Evolutionary conservation across 345 rosid species (phyloP).

Genomic region (Iberis pinnata): DNA sequence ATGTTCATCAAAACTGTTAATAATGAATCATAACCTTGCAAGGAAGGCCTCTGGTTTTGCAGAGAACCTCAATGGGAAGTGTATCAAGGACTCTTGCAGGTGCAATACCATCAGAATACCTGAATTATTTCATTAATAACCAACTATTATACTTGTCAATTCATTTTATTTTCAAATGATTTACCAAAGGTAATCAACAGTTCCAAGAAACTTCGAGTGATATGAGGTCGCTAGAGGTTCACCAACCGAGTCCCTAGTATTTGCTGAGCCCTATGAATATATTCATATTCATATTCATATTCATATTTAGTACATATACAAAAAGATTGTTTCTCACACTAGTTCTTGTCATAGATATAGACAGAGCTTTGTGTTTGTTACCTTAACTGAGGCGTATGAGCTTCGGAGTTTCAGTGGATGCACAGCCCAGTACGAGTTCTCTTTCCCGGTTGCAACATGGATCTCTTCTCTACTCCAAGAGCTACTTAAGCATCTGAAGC

Average conservation of each 20-base stretch:
- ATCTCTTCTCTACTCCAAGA: slow-evolving; percentile 59
- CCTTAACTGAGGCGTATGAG: slow-evolving; percentile 59
- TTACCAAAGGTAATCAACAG: slow-evolving; percentile 88
- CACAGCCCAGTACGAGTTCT: slow-evolving; percentile 35
- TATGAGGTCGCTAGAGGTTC: slow-evolving; percentile 86
- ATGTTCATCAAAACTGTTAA: neutral
- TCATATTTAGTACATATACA: too few relatives aligned
- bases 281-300: too few relatives aligned
- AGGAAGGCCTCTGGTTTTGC: slow-evolving; percentile 65
- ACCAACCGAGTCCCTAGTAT: slow-evolving; percentile 44
- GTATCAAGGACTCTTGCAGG: slow-evolving; percentile 70
- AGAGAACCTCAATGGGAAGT: slow-evolving; percentile 50
- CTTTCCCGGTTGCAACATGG: slow-evolving; percentile 47
- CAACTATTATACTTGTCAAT: neutral
- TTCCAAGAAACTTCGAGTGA: slow-evolving; percentile 74
- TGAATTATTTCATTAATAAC: slow-evolving; percentile 22
- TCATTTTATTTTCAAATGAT: neutral
- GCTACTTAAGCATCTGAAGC: slow-evolving; percentile 37
- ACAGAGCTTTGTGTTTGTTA: slow-evolving; percentile 17
- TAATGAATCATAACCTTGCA: slow-evolving; percentile 35
- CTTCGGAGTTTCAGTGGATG: slow-evolving; percentile 65
- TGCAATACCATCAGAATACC: slow-evolving; percentile 57
- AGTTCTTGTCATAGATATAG: neutral
- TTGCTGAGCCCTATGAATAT: slow-evolving; percentile 44
- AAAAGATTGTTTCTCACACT: slow-evolving; percentile 1